A percentile compares a stretch with the other conserved stretches of the same genome.
phyloP scores from a whole-genome alignment of 2,329 filamentous ascomycete genomes.

The Aspergillus spinulosporus region DNA sequence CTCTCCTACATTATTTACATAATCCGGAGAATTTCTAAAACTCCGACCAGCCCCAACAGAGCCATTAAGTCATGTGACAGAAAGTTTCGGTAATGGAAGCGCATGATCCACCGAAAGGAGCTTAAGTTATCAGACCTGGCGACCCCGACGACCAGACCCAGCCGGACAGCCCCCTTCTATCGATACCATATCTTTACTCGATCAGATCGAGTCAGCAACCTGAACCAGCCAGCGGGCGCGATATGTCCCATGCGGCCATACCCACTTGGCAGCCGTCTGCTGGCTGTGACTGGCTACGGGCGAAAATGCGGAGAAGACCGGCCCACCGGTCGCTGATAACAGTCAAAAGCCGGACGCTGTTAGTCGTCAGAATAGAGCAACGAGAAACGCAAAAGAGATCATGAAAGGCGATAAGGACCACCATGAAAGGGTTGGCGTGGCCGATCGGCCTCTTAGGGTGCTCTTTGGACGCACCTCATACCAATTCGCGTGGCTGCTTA shows the following conservation, averaged over 20 bases:
- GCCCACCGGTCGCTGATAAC: conserved; percentile 27
- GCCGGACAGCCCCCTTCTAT: neutral
- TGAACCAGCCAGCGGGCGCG: conserved; percentile 1
- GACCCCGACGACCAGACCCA: neutral
- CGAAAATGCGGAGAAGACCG: conserved; percentile 23
- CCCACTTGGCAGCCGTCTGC: neutral
- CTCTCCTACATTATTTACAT: too few species aligned
- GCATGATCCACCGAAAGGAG: neutral
- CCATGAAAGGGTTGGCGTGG: neutral
- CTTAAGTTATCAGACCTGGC: neutral
- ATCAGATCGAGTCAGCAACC: conserved; percentile 37
- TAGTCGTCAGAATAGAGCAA: conserved; percentile 27
- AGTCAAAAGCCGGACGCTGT: conserved; percentile 11
- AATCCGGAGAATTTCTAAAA: neutral
- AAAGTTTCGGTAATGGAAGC: neutral
- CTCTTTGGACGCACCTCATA: conserved; percentile 1
- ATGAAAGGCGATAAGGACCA: conserved; percentile 16
- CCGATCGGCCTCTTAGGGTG: conserved; percentile 8
- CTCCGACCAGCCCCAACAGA: neutral
- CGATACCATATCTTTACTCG: conserved; percentile 30
- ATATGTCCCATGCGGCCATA: conserved; percentile 19
- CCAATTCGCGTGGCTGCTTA: conserved; percentile 15
- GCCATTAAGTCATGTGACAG: neutral
- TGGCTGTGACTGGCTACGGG: conserved; percentile 14
- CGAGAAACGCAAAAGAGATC: neutral